Base-by-base conservation (phyloP, 2,329 filamentous ascomycete species). In the Coccinonectria pachysandricola region DNA sequence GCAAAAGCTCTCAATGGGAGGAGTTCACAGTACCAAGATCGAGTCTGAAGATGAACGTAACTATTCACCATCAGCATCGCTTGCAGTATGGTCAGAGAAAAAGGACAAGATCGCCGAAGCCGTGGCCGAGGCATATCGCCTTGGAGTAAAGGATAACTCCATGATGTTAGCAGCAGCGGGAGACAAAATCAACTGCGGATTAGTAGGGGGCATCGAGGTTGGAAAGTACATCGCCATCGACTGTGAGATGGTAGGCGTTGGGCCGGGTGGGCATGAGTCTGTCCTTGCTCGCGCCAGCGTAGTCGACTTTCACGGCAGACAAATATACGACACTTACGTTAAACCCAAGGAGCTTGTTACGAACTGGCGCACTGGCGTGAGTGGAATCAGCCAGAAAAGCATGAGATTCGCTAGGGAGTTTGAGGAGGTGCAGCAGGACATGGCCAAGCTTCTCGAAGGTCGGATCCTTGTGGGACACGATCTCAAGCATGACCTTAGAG, bases 191-290 rank as follows among this genome's bases (percentile, higher is more conserved):
- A 83, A 84, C 46, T 68, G 72, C 22, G 79, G 79, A 1, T 59
- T 75, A 4, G 67, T 71, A 2, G 53, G 61, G 13, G 71, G 67
- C 5, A 58, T 79, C 18, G 72, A 85, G 27, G 61, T 87, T 12
- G 91, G 88, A 26, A 93, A 91, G 65, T 98, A 93, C 52, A 61
- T 98, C 21, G 81, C 83, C 12, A 73, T 98, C 23, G 91, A 98
- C 60, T 98, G 91, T 55, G 91, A 98, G 59, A 98, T 98, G 91
- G 91, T 98, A 14, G 91, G 88, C 24, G 74, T 92, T 8, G 82
- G 80, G 0, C 71, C 72, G 1, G 74, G 74, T 26, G 70, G 74
- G 12, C 65, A 78, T 37, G 71, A 76, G 48, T 86, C 84, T 18
- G 76, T 75, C 1, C 71, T 98, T 22, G 91, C 91, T 1, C 74